Percentiles rank a stretch among this genome's conserved stretches.
Evolutionary conservation across 768 basidiomycete genomes (phyloP).

Genomic region (Russula griseocarnosa): DNA sequence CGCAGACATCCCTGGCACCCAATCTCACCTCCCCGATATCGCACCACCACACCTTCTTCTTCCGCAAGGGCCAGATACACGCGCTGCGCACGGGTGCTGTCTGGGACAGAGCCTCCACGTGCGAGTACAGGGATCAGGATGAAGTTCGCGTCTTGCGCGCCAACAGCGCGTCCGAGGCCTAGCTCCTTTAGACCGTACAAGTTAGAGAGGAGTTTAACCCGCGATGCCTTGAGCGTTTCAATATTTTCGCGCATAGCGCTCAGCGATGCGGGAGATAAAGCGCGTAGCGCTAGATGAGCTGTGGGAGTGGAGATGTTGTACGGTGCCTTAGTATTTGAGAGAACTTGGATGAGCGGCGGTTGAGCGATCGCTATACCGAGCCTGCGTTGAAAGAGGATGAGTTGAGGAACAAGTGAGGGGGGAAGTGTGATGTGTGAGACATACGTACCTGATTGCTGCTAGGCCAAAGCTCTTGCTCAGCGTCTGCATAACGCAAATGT

Average conservation of each 20-base stretch:
- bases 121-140: conserved; percentile 72
- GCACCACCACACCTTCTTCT: conserved; percentile 79
- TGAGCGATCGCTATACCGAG: conserved; percentile 88
- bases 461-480: conserved; percentile 95
- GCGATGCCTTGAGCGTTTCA: conserved; percentile 52
- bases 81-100: conserved; percentile 55
- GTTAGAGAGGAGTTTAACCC: conserved; percentile 47
- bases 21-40: conserved; percentile 79
- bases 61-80: conserved; percentile 86
- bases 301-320: conserved; percentile 95
- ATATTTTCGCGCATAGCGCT: conserved; percentile 63
- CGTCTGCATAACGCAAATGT: conserved; percentile 94
- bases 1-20: conserved; percentile 87
- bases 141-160: conserved; percentile 89
- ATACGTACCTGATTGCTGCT: conserved; percentile 82
- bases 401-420: conserved; percentile 9
- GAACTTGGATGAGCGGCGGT: conserved; percentile 83
- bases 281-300: conserved; percentile 73
- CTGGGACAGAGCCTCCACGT: conserved; percentile 42
- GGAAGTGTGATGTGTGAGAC: background rate
- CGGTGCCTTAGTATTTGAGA: conserved; percentile 94
- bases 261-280: conserved; percentile 66
- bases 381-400: conserved; percentile 39
- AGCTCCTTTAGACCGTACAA: conserved; percentile 47
- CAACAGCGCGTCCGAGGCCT: conserved; percentile 66